A percentile compares a stretch with the other conserved stretches of the same genome.
Conservation (phyloP, 805 yeast species). For the Starmerella sp. region DNA sequence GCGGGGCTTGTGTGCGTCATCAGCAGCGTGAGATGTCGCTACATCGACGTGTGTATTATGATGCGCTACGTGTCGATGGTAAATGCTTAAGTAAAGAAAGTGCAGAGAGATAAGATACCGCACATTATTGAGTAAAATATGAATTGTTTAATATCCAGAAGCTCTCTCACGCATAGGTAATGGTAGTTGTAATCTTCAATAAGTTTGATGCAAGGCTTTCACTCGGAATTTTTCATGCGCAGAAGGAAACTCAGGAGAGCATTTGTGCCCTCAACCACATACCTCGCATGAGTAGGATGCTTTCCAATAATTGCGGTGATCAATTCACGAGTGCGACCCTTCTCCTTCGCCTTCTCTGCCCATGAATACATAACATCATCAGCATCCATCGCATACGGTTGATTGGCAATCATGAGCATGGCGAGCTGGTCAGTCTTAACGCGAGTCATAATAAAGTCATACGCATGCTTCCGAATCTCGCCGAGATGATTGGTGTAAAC, state of each 20-base stretch:
- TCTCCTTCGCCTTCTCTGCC: slow-evolving; percentile 20
- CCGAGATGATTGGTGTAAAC: slow-evolving; percentile 50
- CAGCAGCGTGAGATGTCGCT: no score
- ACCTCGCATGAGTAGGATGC: slow-evolving; percentile 26
- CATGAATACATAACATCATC: slow-evolving; percentile 26
- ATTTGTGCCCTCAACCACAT: slow-evolving; percentile 28
- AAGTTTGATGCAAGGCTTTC: not conserved
- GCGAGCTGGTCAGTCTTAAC: slow-evolving; percentile 17
- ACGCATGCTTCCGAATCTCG: slow-evolving; percentile 33
- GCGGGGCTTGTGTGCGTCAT: no score
- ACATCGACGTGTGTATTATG: no score
- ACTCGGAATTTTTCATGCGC: slow-evolving; percentile 4
- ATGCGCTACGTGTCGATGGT: no score
- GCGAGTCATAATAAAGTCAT: slow-evolving; percentile 12
- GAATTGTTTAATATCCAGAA: no score
- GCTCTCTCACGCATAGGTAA: no score
- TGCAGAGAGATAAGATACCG: not conserved
- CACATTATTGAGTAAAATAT: no score
- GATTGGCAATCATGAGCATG: slow-evolving; percentile 23
- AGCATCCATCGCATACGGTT: slow-evolving; percentile 23
- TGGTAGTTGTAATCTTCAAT: not conserved
- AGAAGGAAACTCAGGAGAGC: slow-evolving; percentile 25
- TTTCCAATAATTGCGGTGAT: slow-evolving; percentile 26
- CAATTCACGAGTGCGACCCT: slow-evolving; percentile 13
- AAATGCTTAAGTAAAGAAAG: not conserved